Percentiles rank a stretch among this genome's conserved stretches.
Conservation (phyloP, 352 stramenopile genomes). For the Globisporangium carolinianum region DNA sequence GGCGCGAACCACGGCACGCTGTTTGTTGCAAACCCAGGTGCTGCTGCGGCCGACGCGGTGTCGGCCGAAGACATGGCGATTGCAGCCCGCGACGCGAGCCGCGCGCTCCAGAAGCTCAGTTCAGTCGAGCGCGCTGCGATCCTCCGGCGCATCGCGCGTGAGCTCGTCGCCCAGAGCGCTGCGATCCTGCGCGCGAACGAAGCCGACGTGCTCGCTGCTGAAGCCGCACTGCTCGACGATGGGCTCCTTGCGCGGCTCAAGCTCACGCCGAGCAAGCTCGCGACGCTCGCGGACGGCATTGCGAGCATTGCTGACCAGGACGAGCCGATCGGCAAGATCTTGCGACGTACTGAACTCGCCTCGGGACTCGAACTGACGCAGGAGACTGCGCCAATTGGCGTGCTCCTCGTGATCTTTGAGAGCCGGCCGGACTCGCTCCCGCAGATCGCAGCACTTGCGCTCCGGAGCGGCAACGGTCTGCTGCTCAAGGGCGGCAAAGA, state of each 20-base stretch:
- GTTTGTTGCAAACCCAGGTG: conserved; percentile 70
- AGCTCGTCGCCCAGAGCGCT: conserved; percentile 77
- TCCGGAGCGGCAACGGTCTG: conserved; percentile 95
- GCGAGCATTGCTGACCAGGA: conserved; percentile 85
- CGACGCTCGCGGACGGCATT: conserved; percentile 93
- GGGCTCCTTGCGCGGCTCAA: conserved; percentile 68
- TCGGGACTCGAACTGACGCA: conserved; percentile 91
- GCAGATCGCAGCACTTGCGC: conserved; percentile 94
- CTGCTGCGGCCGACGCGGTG: conserved; percentile 23
- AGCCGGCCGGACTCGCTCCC: conserved; percentile 93
- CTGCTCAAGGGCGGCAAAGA: conserved; percentile 98
- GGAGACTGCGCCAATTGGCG: conserved; percentile 94
- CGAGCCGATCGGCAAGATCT: conserved; percentile 65
- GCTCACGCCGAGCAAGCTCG: conserved; percentile 91
- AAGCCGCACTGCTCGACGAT: conserved; percentile 53
- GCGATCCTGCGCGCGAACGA: conserved; percentile 90
- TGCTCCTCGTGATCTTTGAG: conserved; percentile 98
- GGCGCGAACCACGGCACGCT: conserved; percentile 77
- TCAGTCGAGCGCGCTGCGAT: conserved; percentile 85
- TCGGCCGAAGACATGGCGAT: conserved; percentile 78
- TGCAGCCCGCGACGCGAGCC: conserved; percentile 72
- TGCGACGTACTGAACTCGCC: conserved; percentile 85
- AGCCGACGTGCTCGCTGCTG: conserved; percentile 86
- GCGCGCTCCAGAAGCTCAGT: conserved; percentile 85
- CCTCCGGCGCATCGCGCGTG: conserved; percentile 83